Evolutionary conservation across 1,284 basidiomycete genomes (phyloP), one percentile per base, ranked within the genome.

Genomic region (Cystobasidium slooffiae): DNA sequence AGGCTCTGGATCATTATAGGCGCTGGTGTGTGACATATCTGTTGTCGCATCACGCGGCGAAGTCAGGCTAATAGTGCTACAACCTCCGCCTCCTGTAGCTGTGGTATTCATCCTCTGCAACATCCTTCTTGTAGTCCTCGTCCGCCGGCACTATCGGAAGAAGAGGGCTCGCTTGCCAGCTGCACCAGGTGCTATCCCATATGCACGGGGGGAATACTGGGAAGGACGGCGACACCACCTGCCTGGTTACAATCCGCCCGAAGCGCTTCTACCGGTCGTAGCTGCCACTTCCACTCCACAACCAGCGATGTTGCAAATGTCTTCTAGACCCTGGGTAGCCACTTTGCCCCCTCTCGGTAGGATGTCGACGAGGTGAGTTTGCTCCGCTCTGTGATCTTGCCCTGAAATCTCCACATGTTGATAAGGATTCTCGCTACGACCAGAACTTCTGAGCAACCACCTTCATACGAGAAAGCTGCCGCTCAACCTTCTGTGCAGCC

Each of bases 201-300:
- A 72, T 43, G 47, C 44, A 37, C 39, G 37, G n/a, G 69, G 69
- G 1, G 69, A 72, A 53, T 72, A 72, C 49, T 64, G 58, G 69
- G 22, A 52, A 37, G 31, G 55, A 31, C 58, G 69, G 14, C 59
- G 20, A 16, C 47, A 39, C 41, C 44, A 63, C 41, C 59, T 72
- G 1, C 61, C 69, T 4, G 61, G 61, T 39, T 72, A 72, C 55
- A 61, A 47, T 16, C 69, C 69, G n/a, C 58, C 58, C 31, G 49
- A 43, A 39, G 31, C 69, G 14, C 44, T 63, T 18, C 58, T 52
- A n/a, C 69, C 69, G 10, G 39, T 61, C 5, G 39, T 53, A 6
- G 20, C 49, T 20, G 37, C 31, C 24, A 14, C 9, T 9, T 24
- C 69, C 14, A 31, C 31, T 12, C 22, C 18, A 22, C 46, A 37